Evolutionary conservation across 306 rosid species (phyloP), one percentile per base, ranked within the genome.

Genomic region (Spatholobus suberectus): DNA sequence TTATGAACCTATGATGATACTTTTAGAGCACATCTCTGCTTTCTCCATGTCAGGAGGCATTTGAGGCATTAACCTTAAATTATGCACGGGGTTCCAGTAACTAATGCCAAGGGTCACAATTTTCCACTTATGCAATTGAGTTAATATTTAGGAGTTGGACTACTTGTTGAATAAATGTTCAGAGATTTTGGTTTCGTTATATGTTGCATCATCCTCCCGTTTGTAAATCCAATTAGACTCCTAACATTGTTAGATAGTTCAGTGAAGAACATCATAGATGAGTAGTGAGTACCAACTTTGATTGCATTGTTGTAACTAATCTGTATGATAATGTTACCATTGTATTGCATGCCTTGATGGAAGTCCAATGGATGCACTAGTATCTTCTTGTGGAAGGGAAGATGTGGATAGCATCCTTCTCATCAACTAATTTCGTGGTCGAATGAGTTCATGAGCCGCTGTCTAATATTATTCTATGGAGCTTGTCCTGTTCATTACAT

Each of bases 371-470:
- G 46, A 59, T 74, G 67, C 51, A 4, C 12, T 44, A 5, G 26
- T 38, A 74, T 74, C 52, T 74, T n/a, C n/a, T 73, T 4, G 21
- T 4, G 52, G 34, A 62, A 40, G 46, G 44, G 58, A 44, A 57
- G 66, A 66, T 79, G 27, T 52, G 26, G 77, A 43, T 13, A 17
- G 40, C 43, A 37, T 70, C 18, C 5, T 67, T 13, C 34, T 43
- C 13, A 38, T 75, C 44, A 62, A 70, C 63, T 58, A 76, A 18
- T 51, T 78, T 77, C 24, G 6, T 20, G 40, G 83, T 78, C 44
- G 37, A 83, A 51, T n/a, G 20, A 69, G 59, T 69, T 80, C 21
- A 44, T 69, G 74, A 47, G 17, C 29, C 40, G 5, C 34, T 27
- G 18, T 9, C 73, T 35, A 55, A 47, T 67, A 55, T 26, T 46